Percentiles rank a stretch among this genome's conserved stretches.
Evolutionary conservation across 345 rosid species (phyloP).

Genomic region (Pelargonium nanum): DNA sequence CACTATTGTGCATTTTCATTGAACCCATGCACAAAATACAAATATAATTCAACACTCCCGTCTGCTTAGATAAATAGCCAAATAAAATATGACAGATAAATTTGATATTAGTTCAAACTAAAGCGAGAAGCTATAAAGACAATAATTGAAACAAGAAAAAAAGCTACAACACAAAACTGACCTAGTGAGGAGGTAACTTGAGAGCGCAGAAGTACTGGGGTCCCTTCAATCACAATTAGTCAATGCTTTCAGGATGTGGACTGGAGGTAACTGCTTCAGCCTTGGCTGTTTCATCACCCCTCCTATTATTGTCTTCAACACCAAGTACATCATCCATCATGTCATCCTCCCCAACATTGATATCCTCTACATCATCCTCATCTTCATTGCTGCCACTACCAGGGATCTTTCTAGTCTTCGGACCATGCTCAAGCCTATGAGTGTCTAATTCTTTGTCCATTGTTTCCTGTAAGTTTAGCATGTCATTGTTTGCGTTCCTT

Average conservation of each 20-base stretch:
- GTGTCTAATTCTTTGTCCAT: conserved; percentile 95
- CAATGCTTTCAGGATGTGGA: conserved; percentile 16
- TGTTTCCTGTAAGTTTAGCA: conserved; percentile 70
- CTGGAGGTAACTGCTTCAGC: conserved; percentile 22
- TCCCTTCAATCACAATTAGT: conserved; percentile 12
- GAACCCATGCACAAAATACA: not conserved
- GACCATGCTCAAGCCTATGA: conserved; percentile 94
- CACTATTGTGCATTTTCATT: too few species aligned
- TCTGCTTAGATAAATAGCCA: not conserved
- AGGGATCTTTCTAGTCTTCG: conserved; percentile 77
- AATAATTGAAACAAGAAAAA: not conserved
- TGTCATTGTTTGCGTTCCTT: conserved; percentile 44
- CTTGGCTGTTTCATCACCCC: conserved; percentile 41
- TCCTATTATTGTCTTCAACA: conserved; percentile 47
- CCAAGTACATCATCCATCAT: conserved; percentile 79
- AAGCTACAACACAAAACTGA: conserved; percentile 6
- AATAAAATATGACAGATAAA: not conserved
- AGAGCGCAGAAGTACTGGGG: not conserved
- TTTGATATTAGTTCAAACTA: not conserved
- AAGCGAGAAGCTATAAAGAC: not conserved
- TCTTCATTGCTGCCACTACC: conserved; percentile 59
- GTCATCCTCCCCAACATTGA: conserved; percentile 83
- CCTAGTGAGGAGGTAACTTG: not conserved
- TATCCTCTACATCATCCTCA: conserved; percentile 84
- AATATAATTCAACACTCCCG: not conserved